Conservation (phyloP, 805 yeast genomes). For the Metschnikowia dekortorum region DNA sequence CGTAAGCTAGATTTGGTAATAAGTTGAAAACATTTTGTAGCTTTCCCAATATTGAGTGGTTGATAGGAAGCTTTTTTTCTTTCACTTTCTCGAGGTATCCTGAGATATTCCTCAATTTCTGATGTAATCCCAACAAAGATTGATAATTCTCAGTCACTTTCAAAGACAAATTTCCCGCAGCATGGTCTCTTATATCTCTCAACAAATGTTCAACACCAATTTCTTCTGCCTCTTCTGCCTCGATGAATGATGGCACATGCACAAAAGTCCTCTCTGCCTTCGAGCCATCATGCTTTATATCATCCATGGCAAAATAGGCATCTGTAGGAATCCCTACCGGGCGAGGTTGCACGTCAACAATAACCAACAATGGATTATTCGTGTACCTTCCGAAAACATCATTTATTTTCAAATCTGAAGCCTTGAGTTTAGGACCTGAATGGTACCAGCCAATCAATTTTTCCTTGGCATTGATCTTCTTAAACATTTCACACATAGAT, state of each 20-base stretch:
- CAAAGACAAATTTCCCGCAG: conserved; percentile 87
- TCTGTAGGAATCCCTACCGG: conserved; percentile 92
- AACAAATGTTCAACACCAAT: conserved; percentile 96
- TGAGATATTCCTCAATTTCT: conserved; percentile 73
- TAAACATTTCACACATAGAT: conserved; percentile 96
- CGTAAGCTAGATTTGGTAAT: conserved; percentile 66
- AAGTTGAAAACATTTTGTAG: conserved; percentile 92
- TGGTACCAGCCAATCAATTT: conserved; percentile 99
- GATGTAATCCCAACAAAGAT: conserved; percentile 80
- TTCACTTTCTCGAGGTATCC: conserved; percentile 72
- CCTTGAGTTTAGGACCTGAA: conserved; percentile 87
- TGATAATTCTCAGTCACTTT: conserved; percentile 85
- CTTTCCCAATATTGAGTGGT: conserved; percentile 86
- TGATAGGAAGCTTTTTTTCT: conserved; percentile 70
- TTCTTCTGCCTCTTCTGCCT: conserved; percentile 99
- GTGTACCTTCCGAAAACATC: conserved; percentile 82
- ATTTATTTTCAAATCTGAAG: conserved; percentile 87
- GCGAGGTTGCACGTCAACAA: conserved; percentile 86
- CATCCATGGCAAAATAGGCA: conserved; percentile 91
- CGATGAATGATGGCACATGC: conserved; percentile 87
- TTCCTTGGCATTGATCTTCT: conserved; percentile 95
- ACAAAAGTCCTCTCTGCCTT: conserved; percentile 88
- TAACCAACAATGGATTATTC: conserved; percentile 73
- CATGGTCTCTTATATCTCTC: conserved; percentile 93
- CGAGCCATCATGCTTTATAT: conserved; percentile 93